Evolutionary conservation across 2,329 filamentous ascomycete species (phyloP), one percentile per base, ranked within the genome.

Genomic region (Podosphaera leucotricha): DNA sequence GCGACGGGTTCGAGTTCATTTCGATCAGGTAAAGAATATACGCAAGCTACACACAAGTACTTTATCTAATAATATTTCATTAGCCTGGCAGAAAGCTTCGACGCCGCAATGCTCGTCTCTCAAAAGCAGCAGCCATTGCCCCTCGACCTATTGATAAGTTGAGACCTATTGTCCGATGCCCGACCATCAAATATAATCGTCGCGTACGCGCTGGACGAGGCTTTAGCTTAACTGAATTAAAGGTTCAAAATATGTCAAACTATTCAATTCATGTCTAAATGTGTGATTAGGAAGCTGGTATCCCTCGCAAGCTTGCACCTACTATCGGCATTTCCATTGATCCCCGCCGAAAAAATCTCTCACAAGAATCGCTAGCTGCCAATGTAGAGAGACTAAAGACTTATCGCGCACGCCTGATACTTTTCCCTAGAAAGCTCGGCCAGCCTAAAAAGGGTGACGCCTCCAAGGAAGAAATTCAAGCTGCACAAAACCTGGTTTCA

Each of bases 181-280:
- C 90, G 63, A 87, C 83, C 60, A 68, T 94, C 73, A 93, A 92
- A 76, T 92, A 98, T 77, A 98, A 98, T 83, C 86, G 90, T 64
- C 85, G 85, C 64, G 81, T 92, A 63, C 80, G 90, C 65, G 77
- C 84, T 62, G 90, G 90, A 66, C 85, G 90, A 73, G 90, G 90
- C 65, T 98, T 98, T 80, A 84, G 87, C 59, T 73, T 95, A 57
- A 73, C 78, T 70, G 90, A 98, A 77, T 75, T 98, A 65, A 98
- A 98, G 86, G 87, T 94, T 80, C 54, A 65, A 44, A 38, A 11
- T 37, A 6, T 37, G n/a, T 37, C 16, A 8, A n/a, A 37, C n/a
- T n/a, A 2, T 10, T 20, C 19, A 40, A 20, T 20, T 40, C 22
- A 36, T 45, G 38, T 46, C 30, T 46, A 28, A 43, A 56, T 49